These are phyloP conservation scores for Aegilops bicornis DNA, from an alignment of 176 grass and related monocot genomes.

Conservation along the genomic window DNA sequence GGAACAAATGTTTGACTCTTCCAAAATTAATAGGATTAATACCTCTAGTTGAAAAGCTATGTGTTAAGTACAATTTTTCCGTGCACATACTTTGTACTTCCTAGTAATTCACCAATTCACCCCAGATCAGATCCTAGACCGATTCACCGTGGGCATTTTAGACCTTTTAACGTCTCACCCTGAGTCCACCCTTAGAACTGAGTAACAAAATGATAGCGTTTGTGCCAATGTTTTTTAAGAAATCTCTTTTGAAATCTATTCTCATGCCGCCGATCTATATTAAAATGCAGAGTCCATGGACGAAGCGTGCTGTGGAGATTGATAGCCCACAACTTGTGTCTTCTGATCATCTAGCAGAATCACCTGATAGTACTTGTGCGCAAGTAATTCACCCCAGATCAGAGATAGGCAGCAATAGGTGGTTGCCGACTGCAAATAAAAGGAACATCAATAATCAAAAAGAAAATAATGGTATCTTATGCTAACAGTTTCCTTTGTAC, in stretches of 20 bases:
- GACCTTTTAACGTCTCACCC: neutral
- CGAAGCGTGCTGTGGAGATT: slow-evolving; percentile 74
- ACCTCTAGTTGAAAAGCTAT: neutral
- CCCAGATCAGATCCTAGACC: neutral
- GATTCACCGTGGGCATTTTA: neutral
- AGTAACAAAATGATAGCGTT: neutral
- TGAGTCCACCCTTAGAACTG: slow-evolving; percentile 1
- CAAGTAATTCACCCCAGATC: slow-evolving; percentile 80
- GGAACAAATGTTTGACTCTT: neutral
- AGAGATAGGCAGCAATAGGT: slow-evolving; percentile 66
- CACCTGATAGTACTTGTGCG: slow-evolving; percentile 83
- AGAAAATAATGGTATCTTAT: slow-evolving; percentile 61
- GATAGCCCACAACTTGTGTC: slow-evolving; percentile 67
- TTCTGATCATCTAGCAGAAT: slow-evolving; percentile 57
- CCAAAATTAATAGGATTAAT: neutral
- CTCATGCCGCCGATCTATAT: slow-evolving; percentile 21
- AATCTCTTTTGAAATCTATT: neutral
- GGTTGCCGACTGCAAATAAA: slow-evolving; percentile 48
- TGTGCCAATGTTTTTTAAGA: neutral
- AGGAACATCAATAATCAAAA: slow-evolving; percentile 50
- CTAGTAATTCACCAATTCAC: neutral
- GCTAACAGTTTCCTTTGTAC: neutral
- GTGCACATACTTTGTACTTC: neutral
- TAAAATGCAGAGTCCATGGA: slow-evolving; percentile 87
- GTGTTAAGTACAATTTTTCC: neutral